A percentile compares a stretch with the other conserved stretches of the same genome.
Conservation (phyloP, 306 rosid species). For the Oxytropis ochrocephala region DNA sequence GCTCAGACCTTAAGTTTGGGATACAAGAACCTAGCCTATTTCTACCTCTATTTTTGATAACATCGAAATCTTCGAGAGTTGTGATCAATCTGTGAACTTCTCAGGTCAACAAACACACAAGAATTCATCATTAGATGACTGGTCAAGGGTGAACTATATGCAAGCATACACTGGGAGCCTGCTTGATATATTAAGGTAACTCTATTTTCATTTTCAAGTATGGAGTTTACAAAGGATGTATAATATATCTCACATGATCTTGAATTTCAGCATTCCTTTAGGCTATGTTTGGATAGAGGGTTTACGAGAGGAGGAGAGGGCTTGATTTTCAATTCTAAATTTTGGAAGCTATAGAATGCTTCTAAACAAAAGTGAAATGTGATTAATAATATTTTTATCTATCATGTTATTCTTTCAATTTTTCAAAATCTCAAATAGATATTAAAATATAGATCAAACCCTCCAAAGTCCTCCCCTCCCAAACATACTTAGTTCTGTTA, state of each 20-base stretch:
- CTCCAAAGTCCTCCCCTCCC: no score
- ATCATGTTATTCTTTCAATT: no score
- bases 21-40: neutral
- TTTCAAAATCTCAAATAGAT: no score
- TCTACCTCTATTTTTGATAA: neutral
- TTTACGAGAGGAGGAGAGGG: no score
- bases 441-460: no score
- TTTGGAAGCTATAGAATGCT: no score
- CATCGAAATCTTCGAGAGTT: neutral
- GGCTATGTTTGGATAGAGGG: no score
- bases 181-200: conserved; percentile 52
- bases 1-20: neutral
- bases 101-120: conserved; percentile 43
- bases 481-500: neutral
- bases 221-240: neutral
- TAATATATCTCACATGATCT: neutral
- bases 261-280: neutral
- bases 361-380: no score
- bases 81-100: neutral
- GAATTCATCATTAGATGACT: conserved; percentile 54
- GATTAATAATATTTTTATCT: no score
- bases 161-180: conserved; percentile 32
- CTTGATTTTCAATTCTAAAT: no score
- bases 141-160: conserved; percentile 43
- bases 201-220: neutral